Evolutionary conservation across 345 rosid genomes (phyloP), one percentile per base, ranked within the genome.

Genomic region (Mangifera indica): DNA sequence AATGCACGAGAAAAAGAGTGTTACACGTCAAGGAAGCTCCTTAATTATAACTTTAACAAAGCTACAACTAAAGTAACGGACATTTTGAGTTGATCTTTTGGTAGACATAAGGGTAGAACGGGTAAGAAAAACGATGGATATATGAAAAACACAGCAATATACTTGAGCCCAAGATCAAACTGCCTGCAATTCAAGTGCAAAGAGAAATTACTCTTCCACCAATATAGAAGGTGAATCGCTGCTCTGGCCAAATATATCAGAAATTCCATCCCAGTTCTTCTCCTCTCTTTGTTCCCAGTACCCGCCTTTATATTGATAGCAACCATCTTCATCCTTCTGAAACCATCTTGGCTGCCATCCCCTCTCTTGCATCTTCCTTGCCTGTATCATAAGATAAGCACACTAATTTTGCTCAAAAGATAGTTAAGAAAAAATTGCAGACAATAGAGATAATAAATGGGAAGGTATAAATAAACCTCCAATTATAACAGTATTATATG

Each of bases 301-400:
- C 12, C 93, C 94, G n/a, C 97, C 97, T 0, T 64, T 53, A 46
- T 93, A 96, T 3, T 79, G 88, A 72, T 96, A 96, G 77, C 93
- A 89, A 21, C 97, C 94, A 66, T 93, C 98, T 72, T 89, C 95
- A 18, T 88, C 98, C 67, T 87, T 91, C 13, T 48, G 71, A 63
- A 93, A 96, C 99, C 99, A 96, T 71, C 95, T 86, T 14, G 98
- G 98, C 73, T 84, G 96, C 99, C 99, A 96, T 24, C 99, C 99
- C 68, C 91, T 90, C 80, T 96, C 99, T 87, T 96, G 98, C 77
- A 96, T 51, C 77, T 84, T 93, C 83, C 99, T 91, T 75, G 98
- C 99, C 99, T 93, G 87, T 66, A 75, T 32, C 66, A 68, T 48
- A 34, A n/a, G 8, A 55, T n/a, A n/a, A n/a, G n/a, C n/a, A 40